Conservation (phyloP, 2,329 filamentous ascomycete species). For the Fusarium palustre region DNA sequence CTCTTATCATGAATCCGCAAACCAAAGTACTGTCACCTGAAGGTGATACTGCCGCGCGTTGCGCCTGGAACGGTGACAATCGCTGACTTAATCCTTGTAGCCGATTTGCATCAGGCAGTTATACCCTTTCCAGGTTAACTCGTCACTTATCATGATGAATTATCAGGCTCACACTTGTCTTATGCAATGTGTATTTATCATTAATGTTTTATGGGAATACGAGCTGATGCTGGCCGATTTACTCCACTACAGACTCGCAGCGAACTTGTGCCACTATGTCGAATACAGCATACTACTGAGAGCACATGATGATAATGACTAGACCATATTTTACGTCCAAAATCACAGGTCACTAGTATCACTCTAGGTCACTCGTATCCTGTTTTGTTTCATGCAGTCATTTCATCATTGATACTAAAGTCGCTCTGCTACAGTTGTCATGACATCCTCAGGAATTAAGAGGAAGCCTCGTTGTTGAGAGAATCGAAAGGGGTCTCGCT, state of each 20-base stretch:
- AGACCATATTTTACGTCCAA: not conserved
- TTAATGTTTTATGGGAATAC: not conserved
- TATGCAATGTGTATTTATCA: not conserved
- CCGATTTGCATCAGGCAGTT: slow-evolving; percentile 34
- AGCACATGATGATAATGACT: not conserved
- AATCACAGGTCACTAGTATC: not conserved
- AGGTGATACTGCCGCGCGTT: slow-evolving; percentile 35
- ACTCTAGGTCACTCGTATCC: not conserved
- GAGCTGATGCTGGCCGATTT: not conserved
- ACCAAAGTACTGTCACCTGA: slow-evolving; percentile 8
- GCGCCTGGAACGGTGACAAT: slow-evolving; percentile 17
- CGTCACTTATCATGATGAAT: slow-evolving; percentile 6
- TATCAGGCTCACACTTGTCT: not conserved
- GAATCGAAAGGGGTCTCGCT: slow-evolving; percentile 49
- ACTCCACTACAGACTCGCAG: not conserved
- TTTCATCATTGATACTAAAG: slow-evolving; percentile 30
- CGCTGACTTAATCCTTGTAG: slow-evolving; percentile 31
- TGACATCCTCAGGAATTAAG: slow-evolving; percentile 31
- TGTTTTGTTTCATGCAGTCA: slow-evolving; percentile 27
- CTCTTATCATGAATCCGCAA: not conserved
- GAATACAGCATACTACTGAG: not conserved
- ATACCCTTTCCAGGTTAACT: slow-evolving; percentile 3
- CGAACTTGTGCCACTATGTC: not conserved
- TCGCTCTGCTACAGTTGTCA: slow-evolving; percentile 12
- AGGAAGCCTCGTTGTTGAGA: slow-evolving; percentile 47